Evolutionary conservation across 768 basidiomycete species (phyloP).

Genomic region (Macrolepiota fuliginosa): DNA sequence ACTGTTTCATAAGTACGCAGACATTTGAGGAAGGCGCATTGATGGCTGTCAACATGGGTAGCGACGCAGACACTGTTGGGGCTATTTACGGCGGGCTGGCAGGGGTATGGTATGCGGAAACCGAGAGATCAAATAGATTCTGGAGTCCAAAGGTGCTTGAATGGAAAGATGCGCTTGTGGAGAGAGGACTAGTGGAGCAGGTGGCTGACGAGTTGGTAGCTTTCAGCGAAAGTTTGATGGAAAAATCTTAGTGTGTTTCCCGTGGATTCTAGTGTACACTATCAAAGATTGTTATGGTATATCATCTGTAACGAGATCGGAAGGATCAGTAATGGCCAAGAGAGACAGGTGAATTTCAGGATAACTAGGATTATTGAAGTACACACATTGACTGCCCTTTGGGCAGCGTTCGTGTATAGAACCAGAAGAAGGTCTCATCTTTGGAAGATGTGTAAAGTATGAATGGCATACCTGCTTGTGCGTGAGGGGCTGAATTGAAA

Average conservation of each 20-base stretch:
- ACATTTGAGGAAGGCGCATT: slow-evolving; percentile 44
- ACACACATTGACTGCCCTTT: slow-evolving; percentile 9
- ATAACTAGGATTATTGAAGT: slow-evolving; percentile 12
- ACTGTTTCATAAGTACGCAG: slow-evolving; percentile 42
- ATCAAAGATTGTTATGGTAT: not conserved
- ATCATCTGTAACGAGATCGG: not conserved
- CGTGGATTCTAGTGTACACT: not conserved
- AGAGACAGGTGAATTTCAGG: not conserved
- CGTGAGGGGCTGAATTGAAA: no score
- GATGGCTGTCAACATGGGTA: slow-evolving; percentile 41
- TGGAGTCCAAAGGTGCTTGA: slow-evolving; percentile 35
- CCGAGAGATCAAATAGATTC: slow-evolving; percentile 22
- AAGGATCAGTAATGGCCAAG: not conserved
- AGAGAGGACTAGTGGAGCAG: slow-evolving; percentile 31
- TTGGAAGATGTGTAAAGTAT: not conserved
- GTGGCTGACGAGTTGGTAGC: slow-evolving; percentile 33
- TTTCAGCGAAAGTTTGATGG: slow-evolving; percentile 14
- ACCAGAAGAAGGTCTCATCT: not conserved
- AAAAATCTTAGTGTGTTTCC: not conserved
- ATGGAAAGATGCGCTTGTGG: slow-evolving; percentile 32
- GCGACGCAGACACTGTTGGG: slow-evolving; percentile 44
- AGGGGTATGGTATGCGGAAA: slow-evolving; percentile 38
- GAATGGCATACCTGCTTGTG: not conserved
- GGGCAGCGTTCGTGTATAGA: slow-evolving; percentile 3
- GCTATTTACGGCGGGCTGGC: slow-evolving; percentile 46